Evolutionary conservation across 495 filamentous ascomycete genomes (phyloP), one percentile per base, ranked within the genome.

Genomic region (Neurospora tetrasperma): DNA sequence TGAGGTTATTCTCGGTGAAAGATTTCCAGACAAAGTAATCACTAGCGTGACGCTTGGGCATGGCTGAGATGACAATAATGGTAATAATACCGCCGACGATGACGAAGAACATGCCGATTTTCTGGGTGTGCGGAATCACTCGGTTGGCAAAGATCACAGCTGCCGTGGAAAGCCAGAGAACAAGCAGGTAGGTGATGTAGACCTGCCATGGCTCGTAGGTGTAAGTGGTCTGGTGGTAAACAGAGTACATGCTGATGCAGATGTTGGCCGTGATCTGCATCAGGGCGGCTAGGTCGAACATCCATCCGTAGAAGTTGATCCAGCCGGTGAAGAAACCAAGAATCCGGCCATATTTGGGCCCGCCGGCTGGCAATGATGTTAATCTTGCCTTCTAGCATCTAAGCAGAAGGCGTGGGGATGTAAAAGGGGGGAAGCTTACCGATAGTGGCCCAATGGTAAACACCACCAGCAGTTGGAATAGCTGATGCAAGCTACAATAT

Each of bases 391-490:
- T 5, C 11, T 31, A 9, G 27, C 23, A 6, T 35, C 35, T 14
- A 14, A 38, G 12, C 2, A 68, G 27, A 5, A 68, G 18, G 68
- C 10, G 14, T 11, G 1, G 12, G 8, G 18, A 38, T 71, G 27
- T 40, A 20, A n/a, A 70, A 2, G 20, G 4, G 23, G 11, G 69
- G 35, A 31, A 48, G 14, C 70, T 14, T 44, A 71, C 92, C 54
- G 18, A 94, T 86, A 0, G 90, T 89, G 5, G 92, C 92, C 92
- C 92, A 96, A 79, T 96, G 93, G 75, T 95, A 95, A 2, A 97
- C 92, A 46, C 93, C 92, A n/a, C 89, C 91, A 9, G 90, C 87
- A 0, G 91, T 93, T 1, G 93, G 93, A 75, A 96, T 91, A 1
- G 91, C 86, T 2, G 92, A 94, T 12, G 93, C 90, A 66, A 95